Conservation (phyloP, 208 protist species). For the Acanthamoeba sp. region DNA sequence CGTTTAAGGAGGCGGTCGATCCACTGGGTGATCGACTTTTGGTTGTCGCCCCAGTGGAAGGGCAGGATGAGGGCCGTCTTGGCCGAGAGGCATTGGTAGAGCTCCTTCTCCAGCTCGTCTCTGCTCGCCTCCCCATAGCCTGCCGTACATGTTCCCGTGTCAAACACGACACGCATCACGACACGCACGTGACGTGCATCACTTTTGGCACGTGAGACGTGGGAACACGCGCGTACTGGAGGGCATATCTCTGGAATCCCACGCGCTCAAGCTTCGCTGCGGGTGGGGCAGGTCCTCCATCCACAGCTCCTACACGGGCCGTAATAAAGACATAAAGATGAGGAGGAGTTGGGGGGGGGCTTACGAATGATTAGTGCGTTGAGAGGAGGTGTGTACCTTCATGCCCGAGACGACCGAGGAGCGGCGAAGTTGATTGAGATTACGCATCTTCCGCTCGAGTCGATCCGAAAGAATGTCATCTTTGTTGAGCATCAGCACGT, state of each 20-base stretch:
- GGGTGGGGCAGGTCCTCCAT: conserved; percentile 61
- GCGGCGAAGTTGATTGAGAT: conserved; percentile 42
- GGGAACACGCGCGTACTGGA: not conserved
- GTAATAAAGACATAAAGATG: no score
- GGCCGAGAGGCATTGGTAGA: conserved; percentile 42
- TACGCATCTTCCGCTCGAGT: conserved; percentile 46
- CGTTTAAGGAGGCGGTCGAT: not conserved
- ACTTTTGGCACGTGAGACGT: not conserved
- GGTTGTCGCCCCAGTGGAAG: conserved; percentile 48
- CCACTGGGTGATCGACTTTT: not conserved
- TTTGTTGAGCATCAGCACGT: conserved; percentile 54
- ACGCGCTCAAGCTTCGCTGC: not conserved
- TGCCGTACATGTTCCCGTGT: no score
- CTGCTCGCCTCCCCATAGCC: not conserved
- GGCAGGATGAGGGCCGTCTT: conserved; percentile 61
- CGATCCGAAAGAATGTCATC: not conserved
- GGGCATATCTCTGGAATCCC: not conserved
- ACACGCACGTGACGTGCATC: not conserved
- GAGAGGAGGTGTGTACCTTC: not conserved
- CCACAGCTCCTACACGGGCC: conserved; percentile 45
- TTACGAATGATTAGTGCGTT: not conserved
- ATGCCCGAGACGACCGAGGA: conserved; percentile 48
- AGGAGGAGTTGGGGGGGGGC: no score
- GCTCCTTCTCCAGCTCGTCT: conserved; percentile 43
- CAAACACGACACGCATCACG: not conserved